Conservation (phyloP, 202 grass and related monocot species). For the Dendrocalamus latiflorus region DNA sequence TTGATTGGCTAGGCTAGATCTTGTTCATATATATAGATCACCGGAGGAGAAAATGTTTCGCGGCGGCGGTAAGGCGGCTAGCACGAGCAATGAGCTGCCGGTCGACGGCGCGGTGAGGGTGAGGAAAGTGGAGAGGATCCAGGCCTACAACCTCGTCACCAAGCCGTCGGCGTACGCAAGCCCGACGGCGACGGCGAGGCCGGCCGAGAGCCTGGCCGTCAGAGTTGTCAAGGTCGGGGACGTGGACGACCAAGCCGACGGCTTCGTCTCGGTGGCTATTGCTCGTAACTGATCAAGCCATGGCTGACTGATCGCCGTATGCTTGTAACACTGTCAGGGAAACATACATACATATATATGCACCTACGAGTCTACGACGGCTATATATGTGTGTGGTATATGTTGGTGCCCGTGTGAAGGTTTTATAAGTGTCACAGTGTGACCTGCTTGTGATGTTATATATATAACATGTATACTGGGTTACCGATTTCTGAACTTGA, state of each 20-base stretch:
- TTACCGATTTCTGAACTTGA: no score
- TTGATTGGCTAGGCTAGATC: not conserved
- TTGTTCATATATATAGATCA: not conserved
- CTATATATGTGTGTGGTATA: no score
- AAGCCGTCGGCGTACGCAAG: not conserved
- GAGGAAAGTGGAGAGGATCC: conserved; percentile 38
- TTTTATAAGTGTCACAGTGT: no score
- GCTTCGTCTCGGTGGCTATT: no score
- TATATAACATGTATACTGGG: no score
- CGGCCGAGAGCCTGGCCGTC: conserved; percentile 12
- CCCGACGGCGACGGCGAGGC: not conserved
- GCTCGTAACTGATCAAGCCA: no score
- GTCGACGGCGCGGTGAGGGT: conserved; percentile 17
- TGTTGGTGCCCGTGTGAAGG: no score
- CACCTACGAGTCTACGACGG: no score
- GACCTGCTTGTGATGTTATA: no score
- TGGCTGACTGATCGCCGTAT: no score
- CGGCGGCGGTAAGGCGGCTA: not conserved
- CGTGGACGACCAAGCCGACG: not conserved
- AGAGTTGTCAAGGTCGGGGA: not conserved
- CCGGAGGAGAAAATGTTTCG: not conserved
- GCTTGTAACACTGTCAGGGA: no score
- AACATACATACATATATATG: no score
- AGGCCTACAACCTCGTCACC: conserved; percentile 30
- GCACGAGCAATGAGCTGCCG: not conserved